Evolutionary conservation across 139 green algal genomes (phyloP).

Genomic region (Coelastrella sp.): DNA sequence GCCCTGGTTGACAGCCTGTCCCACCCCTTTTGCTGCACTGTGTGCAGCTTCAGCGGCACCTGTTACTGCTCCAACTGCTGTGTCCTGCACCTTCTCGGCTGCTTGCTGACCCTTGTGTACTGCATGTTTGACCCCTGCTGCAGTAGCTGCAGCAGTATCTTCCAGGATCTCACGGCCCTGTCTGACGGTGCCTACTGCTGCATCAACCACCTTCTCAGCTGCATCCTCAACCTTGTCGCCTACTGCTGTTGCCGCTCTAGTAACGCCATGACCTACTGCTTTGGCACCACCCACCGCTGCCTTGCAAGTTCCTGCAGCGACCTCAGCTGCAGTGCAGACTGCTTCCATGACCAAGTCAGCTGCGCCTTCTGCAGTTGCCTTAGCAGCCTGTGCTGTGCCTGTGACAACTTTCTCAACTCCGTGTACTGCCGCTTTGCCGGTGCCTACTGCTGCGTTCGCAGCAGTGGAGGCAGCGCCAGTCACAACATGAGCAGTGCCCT

Average conservation of each 20-base stretch:
- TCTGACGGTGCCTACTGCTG: background rate
- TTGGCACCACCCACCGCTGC: background rate
- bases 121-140: background rate
- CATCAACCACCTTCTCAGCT: background rate
- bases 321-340: background rate
- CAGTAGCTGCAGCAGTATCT: background rate
- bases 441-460: background rate
- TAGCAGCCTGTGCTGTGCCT: background rate
- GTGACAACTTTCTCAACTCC: background rate
- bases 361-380: background rate
- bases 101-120: background rate
- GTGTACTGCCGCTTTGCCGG: background rate
- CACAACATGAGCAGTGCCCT: background rate
- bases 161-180: background rate
- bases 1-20: background rate
- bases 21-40: background rate
- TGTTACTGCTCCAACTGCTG: background rate
- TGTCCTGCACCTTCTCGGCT: background rate
- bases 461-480: background rate
- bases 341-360: background rate
- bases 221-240: background rate
- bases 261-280: background rate
- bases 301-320: background rate
- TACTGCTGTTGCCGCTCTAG: background rate
- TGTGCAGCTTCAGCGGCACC: background rate